Evolutionary conservation across 345 rosid genomes (phyloP).

Genomic region (Raphanus sativus): DNA sequence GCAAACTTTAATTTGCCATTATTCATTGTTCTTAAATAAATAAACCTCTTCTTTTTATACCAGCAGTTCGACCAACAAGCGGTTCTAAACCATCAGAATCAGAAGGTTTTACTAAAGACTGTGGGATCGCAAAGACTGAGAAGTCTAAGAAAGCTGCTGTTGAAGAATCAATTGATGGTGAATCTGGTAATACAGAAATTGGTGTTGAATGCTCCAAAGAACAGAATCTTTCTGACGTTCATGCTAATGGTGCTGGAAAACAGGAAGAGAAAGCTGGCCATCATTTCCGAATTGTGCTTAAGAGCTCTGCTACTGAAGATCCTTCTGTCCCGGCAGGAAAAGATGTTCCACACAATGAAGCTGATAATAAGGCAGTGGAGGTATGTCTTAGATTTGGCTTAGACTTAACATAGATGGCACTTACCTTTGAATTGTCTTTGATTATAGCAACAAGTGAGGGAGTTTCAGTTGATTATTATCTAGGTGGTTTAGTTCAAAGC

Average conservation of each 20-base stretch:
- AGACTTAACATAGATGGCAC: neutral
- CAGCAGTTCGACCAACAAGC: slow-evolving; percentile 69
- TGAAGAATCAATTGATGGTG: slow-evolving; percentile 47
- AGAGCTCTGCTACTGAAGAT: slow-evolving; percentile 40
- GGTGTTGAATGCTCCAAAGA: slow-evolving; percentile 46
- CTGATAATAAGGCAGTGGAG: slow-evolving; percentile 43
- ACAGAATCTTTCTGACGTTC: slow-evolving; percentile 43
- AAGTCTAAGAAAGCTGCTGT: slow-evolving; percentile 41
- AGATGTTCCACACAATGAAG: slow-evolving; percentile 33
- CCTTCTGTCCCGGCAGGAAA: slow-evolving; percentile 27
- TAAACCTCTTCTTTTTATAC: slow-evolving; percentile 38
- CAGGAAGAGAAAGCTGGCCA: slow-evolving; percentile 47
- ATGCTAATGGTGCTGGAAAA: slow-evolving; percentile 44
- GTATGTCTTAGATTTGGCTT: slow-evolving; percentile 43
- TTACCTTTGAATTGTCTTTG: neutral
- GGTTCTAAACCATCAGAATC: slow-evolving; percentile 66
- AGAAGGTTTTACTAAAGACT: slow-evolving; percentile 46
- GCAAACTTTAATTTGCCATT: neutral
- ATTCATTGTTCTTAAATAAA: slow-evolving; percentile 27
- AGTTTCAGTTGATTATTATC: slow-evolving; percentile 1
- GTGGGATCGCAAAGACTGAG: slow-evolving; percentile 52
- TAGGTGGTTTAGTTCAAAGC: slow-evolving; percentile 15
- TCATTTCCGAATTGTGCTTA: slow-evolving; percentile 38
- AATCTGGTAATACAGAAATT: slow-evolving; percentile 42
- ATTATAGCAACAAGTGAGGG: neutral